A percentile compares a stretch with the other conserved stretches of the same genome.
Evolutionary conservation across 2,329 filamentous ascomycete genomes (phyloP).

Genomic region (Ramularia endophylla): DNA sequence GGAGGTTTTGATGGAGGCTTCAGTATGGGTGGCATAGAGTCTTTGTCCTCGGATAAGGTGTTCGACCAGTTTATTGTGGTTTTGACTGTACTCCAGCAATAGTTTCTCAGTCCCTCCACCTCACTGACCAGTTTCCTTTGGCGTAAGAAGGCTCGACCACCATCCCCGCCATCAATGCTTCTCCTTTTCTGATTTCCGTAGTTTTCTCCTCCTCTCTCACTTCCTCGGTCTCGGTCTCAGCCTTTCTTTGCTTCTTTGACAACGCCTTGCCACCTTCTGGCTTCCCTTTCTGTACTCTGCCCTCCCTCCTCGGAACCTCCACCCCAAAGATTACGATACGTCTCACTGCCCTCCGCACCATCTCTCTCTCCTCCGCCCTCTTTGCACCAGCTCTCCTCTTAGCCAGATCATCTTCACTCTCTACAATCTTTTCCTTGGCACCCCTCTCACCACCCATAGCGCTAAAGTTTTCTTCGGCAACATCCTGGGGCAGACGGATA

Average conservation of each 20-base stretch:
- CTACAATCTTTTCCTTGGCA: constrained; percentile 46
- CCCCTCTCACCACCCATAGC: constrained; percentile 51
- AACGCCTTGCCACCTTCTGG: constrained; percentile 8
- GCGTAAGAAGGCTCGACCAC: constrained; percentile 57
- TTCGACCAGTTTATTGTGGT: no score
- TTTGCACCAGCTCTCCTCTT: constrained; percentile 47
- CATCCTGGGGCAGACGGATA: constrained; percentile 35
- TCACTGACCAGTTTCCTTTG: constrained; percentile 55
- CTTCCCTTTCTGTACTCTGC: constrained; percentile 11
- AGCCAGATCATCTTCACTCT: constrained; percentile 47
- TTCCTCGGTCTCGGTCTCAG: constrained; percentile 16
- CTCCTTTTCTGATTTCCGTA: constrained; percentile 42
- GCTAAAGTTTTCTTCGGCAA: constrained; percentile 51
- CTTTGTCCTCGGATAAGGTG: no score
- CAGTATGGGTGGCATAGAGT: no score
- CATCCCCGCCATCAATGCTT: constrained; percentile 53
- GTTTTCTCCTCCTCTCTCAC: constrained; percentile 12
- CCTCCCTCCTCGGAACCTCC: constrained; percentile 17
- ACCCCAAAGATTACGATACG: constrained; percentile 54
- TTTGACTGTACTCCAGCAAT: no score
- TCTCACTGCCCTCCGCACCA: constrained; percentile 58
- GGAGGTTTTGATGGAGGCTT: no score
- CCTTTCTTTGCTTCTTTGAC: constrained; percentile 15
- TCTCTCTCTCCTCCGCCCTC: constrained; percentile 47
- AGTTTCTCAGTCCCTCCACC: constrained; percentile 47